Evolutionary conservation across 257 asterid species (phyloP), one percentile per base, ranked within the genome.

Genomic region (Ocimum tenuiflorum): DNA sequence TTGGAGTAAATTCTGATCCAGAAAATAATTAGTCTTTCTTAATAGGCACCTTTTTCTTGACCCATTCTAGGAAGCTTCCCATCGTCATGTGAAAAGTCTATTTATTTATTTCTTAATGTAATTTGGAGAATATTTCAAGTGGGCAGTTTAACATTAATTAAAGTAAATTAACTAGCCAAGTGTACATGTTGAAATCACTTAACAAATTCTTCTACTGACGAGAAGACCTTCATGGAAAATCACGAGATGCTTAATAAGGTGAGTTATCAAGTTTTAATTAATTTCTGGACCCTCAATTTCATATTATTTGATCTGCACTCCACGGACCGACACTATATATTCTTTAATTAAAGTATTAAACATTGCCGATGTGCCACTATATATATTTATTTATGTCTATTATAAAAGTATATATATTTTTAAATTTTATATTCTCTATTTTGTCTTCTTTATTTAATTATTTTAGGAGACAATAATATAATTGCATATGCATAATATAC

Each of bases 11-110:
- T 17, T 68, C 50, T 43, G 35, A 63, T 22, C 15, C 10, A 23
- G 20, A 63, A 63, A 54, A 63, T 39, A 7, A 63, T 3, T 14
- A 35, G 14, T 41, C 46, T 35, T 43, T 59, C 11, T 15, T 41
- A 6, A 0, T n/a, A 18, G 33, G 65, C 0, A 12, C 38, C 20
- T 3, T n/a, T 8, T 8, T 17, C 55, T 62, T 7, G 68, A 54
- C 75, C 68, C 36, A 50, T 53, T 74, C 75, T 54, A 51, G 64
- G 63, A 59, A 31, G 53, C 63, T 15, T 66, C 73, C 63, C 27
- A 9, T 38, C n/a, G 10, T 35, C 9, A 4, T 5, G 6, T 65
- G 76, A 52, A 38, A 31, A 29, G 17, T 51, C 4, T 36, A 2
- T 18, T 4, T 42, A 12, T 12, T 13, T 3, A 2, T 13, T 14